These are phyloP conservation scores for Marsdenia floribunda DNA, from an alignment of 257 asterid genomes.

Conservation along the genomic window DNA sequence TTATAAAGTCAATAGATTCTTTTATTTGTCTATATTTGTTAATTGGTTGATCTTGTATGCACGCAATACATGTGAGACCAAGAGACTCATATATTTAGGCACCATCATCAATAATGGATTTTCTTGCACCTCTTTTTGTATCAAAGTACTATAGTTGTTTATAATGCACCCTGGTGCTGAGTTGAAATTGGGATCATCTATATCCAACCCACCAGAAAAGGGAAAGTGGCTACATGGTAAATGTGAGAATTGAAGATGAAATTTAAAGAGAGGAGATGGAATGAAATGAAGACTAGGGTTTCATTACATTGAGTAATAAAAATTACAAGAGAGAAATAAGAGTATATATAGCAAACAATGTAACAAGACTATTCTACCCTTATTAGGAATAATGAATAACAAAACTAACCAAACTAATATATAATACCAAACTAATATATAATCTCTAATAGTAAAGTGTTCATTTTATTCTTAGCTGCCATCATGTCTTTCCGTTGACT, in stretches of 20 bases:
- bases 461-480: not conserved
- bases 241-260: too few relatives aligned
- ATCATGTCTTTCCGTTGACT: not conserved
- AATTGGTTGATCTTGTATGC: not conserved
- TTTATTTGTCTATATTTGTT: not conserved
- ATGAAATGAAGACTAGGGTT: too few relatives aligned
- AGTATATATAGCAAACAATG: too few relatives aligned
- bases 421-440: too few relatives aligned
- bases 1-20: not conserved
- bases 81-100: not conserved
- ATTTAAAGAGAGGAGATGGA: too few relatives aligned
- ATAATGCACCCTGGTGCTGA: not conserved
- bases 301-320: too few relatives aligned
- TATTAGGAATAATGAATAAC: too few relatives aligned
- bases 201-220: not conserved
- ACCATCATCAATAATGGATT: not conserved
- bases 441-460: too few relatives aligned
- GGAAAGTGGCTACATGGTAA: not conserved
- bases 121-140: not conserved
- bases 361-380: too few relatives aligned
- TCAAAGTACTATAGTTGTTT: too few relatives aligned
- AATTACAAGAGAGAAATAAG: too few relatives aligned
- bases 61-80: not conserved
- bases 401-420: too few relatives aligned
- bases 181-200: not conserved